Conservation (phyloP, 2,329 filamentous ascomycete genomes). For the Paecilomyces niveus region DNA sequence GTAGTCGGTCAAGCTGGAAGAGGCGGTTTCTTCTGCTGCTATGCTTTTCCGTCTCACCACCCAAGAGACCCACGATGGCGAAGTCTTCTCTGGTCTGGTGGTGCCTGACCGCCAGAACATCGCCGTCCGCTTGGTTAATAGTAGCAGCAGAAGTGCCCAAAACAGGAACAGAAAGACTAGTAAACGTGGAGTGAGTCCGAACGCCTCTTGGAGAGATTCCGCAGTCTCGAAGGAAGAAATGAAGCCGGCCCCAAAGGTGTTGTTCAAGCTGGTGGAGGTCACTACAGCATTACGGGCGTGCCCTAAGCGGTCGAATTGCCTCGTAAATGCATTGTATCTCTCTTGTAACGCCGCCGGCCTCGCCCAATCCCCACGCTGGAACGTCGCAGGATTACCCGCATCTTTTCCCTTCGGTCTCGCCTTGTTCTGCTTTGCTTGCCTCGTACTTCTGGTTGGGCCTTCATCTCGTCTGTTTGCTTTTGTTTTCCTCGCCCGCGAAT, state of each 20-base stretch:
- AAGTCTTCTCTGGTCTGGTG: neutral
- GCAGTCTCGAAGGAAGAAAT: neutral
- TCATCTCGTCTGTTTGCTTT: neutral
- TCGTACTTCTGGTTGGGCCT: neutral
- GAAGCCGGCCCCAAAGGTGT: neutral
- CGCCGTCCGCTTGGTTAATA: constrained; percentile 6
- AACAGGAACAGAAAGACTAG: constrained; percentile 6
- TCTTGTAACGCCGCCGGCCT: neutral
- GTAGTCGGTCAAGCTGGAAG: neutral
- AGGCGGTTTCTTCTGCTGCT: neutral
- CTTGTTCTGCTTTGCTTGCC: neutral
- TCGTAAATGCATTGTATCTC: neutral
- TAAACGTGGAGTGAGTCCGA: neutral
- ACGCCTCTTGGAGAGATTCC: neutral
- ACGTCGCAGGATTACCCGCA: neutral
- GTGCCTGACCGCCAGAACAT: neutral
- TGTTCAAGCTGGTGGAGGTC: neutral
- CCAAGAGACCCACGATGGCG: neutral
- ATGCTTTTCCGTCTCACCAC: neutral
- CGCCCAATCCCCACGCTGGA: neutral
- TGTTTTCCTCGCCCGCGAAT: neutral
- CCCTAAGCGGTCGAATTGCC: constrained; percentile 3
- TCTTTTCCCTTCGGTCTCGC: neutral
- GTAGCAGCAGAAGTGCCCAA: constrained; percentile 23
- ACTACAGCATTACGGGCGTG: neutral